Percentiles rank a stretch among this genome's conserved stretches.
These are phyloP conservation scores for Coemansia sp. DNA, from an alignment of 192 early-diverging fungal genomes.

Conservation along the genomic window DNA sequence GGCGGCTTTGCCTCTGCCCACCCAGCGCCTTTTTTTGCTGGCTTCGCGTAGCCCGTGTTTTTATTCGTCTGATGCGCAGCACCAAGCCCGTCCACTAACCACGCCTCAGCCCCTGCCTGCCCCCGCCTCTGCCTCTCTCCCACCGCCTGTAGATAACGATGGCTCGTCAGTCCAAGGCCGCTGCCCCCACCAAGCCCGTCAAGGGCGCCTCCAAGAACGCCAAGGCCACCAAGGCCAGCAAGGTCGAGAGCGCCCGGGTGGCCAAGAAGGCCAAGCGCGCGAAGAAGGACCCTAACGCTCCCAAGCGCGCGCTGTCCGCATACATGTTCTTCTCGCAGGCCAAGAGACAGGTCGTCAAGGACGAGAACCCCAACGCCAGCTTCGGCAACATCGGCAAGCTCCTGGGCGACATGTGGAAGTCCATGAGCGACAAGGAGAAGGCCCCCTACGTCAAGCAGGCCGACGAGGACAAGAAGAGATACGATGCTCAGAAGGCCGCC, in stretches of 20 bases:
- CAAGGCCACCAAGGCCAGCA: conserved; percentile 41
- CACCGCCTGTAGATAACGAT: conserved; percentile 15
- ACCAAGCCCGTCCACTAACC: background rate
- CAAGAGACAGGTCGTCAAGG: conserved; percentile 71
- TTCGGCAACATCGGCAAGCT: conserved; percentile 70
- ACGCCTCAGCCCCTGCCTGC: no score
- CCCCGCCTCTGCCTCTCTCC: background rate
- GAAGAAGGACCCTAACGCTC: conserved; percentile 87
- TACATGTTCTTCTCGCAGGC: conserved; percentile 91
- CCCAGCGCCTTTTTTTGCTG: background rate
- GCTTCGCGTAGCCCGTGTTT: background rate
- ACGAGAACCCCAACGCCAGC: conserved; percentile 71
- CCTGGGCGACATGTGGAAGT: conserved; percentile 70
- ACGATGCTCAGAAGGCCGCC: conserved; percentile 42
- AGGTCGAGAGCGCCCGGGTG: conserved; percentile 10
- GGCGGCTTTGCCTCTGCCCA: conserved; percentile 1
- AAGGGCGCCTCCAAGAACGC: conserved; percentile 13
- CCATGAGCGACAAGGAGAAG: conserved; percentile 56
- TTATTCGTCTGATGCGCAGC: background rate
- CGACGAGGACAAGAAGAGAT: conserved; percentile 52
- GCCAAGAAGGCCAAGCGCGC: conserved; percentile 37
- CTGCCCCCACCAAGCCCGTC: conserved; percentile 11
- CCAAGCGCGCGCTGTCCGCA: conserved; percentile 88
- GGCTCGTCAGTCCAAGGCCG: conserved; percentile 32
- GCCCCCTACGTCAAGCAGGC: conserved; percentile 53